Evolutionary conservation across 306 rosid species (phyloP).

Genomic region (Quercus parvula): DNA sequence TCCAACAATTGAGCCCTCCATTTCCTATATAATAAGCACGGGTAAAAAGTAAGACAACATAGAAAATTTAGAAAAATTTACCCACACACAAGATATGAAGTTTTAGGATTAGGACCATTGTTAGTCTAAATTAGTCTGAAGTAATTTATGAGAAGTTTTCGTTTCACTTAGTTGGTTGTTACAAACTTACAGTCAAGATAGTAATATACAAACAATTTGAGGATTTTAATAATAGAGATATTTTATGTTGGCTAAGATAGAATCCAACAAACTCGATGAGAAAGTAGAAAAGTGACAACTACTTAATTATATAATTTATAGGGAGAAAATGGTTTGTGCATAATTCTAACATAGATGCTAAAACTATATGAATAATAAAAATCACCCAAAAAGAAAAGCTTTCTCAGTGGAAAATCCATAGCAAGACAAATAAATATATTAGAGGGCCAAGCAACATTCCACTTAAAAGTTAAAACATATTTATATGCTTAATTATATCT

Average conservation of each 20-base stretch:
- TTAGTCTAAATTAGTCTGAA: neutral
- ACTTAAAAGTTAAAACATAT: no score
- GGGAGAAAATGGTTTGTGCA: neutral
- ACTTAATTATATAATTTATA: neutral
- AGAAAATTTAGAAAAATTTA: neutral
- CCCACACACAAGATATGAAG: neutral
- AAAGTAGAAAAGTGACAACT: neutral
- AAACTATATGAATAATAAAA: neutral
- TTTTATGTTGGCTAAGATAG: neutral
- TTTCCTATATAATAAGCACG: no score
- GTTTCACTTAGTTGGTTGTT: neutral
- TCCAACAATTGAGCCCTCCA: no score
- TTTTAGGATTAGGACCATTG: neutral
- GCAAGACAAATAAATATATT: neutral
- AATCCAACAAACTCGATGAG: neutral
- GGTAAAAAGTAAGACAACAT: no score
- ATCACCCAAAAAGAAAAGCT: neutral
- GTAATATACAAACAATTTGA: no score
- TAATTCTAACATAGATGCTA: neutral
- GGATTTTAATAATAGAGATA: neutral
- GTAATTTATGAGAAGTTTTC: neutral
- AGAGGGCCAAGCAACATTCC: neutral
- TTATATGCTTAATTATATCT: no score
- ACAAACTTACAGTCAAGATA: neutral
- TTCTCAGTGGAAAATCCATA: neutral